phyloP scores from a whole-genome alignment of 129 eudicot genomes.

The Chrysanthemum makinoi region DNA sequence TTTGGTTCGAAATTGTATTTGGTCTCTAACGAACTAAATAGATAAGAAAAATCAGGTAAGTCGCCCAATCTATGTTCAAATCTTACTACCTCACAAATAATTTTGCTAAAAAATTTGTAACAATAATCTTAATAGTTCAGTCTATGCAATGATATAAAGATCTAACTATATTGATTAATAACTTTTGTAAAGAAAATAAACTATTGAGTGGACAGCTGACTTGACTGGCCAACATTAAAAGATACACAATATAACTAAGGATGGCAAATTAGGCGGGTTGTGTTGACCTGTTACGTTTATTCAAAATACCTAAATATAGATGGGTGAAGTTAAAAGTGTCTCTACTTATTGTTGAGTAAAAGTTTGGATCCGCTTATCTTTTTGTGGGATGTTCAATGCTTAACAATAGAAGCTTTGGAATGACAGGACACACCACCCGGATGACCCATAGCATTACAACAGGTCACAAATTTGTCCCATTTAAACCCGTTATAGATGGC shows the following conservation, averaged over 20 bases:
- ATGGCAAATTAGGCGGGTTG: neutral
- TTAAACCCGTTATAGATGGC: too few species aligned
- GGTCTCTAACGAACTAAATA: neutral
- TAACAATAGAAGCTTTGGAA: too few species aligned
- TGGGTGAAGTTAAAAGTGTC: too few species aligned
- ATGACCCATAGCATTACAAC: neutral
- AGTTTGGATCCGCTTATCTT: too few species aligned
- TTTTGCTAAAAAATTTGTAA: neutral
- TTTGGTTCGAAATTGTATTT: neutral
- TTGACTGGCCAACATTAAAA: neutral
- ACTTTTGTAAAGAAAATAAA: neutral
- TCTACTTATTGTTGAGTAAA: too few species aligned
- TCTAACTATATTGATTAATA: neutral
- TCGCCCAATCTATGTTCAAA: neutral
- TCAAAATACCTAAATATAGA: too few species aligned
- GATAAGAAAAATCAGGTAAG: neutral
- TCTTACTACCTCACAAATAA: constrained; percentile 1
- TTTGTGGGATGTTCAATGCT: neutral
- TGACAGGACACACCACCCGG: neutral
- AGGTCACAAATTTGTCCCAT: neutral
- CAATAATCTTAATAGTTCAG: neutral
- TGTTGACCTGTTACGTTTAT: neutral
- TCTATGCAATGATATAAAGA: neutral
- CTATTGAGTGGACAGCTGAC: neutral
- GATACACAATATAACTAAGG: neutral